These are phyloP conservation scores for Jackrogersella minutella DNA, from an alignment of 495 filamentous ascomycete species.

Conservation along the genomic window DNA sequence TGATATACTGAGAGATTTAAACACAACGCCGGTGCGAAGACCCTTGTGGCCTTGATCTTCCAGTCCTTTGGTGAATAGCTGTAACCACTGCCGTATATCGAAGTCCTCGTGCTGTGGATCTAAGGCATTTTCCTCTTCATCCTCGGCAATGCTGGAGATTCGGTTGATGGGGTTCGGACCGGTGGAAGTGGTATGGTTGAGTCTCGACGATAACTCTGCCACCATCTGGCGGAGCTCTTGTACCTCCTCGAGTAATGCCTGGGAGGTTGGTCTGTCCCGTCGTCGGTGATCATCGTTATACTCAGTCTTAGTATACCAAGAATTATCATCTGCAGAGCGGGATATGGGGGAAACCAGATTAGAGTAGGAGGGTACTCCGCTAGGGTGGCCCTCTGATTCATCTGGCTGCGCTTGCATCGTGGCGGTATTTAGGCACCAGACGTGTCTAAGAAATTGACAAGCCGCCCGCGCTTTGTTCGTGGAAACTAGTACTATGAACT, in stretches of 20 bases:
- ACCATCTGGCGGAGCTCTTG: constrained; percentile 12
- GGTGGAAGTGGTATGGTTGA: background rate
- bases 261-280: background rate
- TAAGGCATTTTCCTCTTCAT: background rate
- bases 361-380: background rate
- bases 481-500: background rate
- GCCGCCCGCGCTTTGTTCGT: background rate
- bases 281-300: background rate
- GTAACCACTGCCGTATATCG: constrained; percentile 5
- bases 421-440: background rate
- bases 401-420: background rate
- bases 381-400: constrained; percentile 1
- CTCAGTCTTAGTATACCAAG: constrained; percentile 4
- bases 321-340: background rate
- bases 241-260: constrained; percentile 4
- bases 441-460: background rate
- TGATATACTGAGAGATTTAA: constrained; percentile 11
- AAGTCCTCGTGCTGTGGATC: background rate
- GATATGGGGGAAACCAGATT: background rate
- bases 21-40: background rate
- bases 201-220: background rate
- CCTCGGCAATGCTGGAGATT: background rate
- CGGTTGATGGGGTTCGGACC: background rate
- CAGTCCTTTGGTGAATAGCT: constrained; percentile 4
- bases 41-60: constrained; percentile 8